These are phyloP conservation scores for Betula pendula DNA, from an alignment of 306 rosid genomes.

Conservation along the genomic window DNA sequence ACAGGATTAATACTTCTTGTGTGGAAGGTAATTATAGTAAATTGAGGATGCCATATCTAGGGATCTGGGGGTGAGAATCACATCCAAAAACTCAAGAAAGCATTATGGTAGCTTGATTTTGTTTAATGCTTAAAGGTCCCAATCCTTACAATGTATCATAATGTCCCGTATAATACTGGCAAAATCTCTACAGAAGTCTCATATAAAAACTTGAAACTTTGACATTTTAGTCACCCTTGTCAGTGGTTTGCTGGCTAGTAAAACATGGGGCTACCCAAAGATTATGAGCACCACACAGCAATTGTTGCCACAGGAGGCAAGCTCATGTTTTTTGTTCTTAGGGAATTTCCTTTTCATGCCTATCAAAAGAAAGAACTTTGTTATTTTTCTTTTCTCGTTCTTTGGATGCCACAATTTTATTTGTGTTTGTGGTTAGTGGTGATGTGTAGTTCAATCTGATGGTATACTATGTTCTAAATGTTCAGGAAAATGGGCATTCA, in stretches of 20 bases:
- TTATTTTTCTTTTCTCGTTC: background rate
- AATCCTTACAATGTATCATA: background rate
- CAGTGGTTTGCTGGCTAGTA: background rate
- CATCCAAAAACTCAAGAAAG: background rate
- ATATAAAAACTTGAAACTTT: background rate
- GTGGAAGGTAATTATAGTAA: background rate
- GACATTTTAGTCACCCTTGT: background rate
- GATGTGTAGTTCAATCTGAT: constrained; percentile 12
- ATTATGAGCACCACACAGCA: background rate
- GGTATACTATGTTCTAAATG: constrained; percentile 23
- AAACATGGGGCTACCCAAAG: background rate
- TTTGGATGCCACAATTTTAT: background rate
- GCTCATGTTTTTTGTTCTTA: background rate
- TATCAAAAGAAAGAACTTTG: background rate
- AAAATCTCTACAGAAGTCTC: background rate
- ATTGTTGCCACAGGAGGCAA: background rate
- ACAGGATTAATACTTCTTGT: background rate
- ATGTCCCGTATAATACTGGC: background rate
- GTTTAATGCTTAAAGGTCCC: background rate
- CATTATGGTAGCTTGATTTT: background rate
- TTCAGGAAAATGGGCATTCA: constrained; percentile 85
- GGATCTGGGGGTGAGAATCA: no score
- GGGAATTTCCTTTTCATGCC: background rate
- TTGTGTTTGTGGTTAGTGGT: background rate
- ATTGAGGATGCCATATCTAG: no score